Conservation (phyloP, 139 green algal species). For the Volvox reticuliferus region DNA sequence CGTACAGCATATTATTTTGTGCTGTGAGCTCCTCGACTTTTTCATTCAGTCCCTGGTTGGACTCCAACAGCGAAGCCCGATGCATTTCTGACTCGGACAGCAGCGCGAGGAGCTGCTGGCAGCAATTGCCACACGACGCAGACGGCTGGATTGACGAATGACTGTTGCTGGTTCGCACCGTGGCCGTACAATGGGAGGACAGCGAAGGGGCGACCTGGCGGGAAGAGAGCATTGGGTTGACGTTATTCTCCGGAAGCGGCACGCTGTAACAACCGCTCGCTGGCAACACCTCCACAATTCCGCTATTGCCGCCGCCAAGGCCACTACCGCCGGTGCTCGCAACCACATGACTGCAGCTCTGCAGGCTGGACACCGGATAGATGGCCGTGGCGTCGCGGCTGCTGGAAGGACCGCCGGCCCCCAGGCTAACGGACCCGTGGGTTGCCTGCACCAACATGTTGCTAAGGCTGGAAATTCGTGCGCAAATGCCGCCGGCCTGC, state of each 20-base stretch:
- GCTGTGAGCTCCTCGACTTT: constrained; percentile 42
- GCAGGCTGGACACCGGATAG: not conserved
- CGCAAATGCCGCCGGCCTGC: not conserved
- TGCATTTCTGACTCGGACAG: constrained; percentile 29
- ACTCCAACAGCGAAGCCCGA: not conserved
- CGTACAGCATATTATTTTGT: constrained; percentile 45
- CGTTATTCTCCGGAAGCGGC: not conserved
- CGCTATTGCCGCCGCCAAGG: not conserved
- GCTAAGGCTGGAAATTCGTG: constrained; percentile 6
- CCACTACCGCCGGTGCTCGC: not conserved
- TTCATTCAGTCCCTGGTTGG: constrained; percentile 15
- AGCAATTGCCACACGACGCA: constrained; percentile 5
- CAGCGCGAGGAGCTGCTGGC: constrained; percentile 45
- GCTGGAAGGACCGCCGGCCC: not conserved
- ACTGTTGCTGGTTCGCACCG: not conserved
- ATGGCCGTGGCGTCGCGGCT: not conserved
- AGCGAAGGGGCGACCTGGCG: not conserved
- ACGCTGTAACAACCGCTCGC: constrained; percentile 31
- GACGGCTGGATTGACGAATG: not conserved
- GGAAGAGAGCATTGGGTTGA: not conserved
- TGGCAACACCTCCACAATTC: not conserved
- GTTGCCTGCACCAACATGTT: not conserved
- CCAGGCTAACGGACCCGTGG: not conserved
- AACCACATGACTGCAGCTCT: not conserved
- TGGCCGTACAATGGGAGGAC: not conserved